A percentile compares a stretch with the other conserved stretches of the same genome.
Conservation (phyloP, 306 rosid species). For the Dryas drummondii region DNA sequence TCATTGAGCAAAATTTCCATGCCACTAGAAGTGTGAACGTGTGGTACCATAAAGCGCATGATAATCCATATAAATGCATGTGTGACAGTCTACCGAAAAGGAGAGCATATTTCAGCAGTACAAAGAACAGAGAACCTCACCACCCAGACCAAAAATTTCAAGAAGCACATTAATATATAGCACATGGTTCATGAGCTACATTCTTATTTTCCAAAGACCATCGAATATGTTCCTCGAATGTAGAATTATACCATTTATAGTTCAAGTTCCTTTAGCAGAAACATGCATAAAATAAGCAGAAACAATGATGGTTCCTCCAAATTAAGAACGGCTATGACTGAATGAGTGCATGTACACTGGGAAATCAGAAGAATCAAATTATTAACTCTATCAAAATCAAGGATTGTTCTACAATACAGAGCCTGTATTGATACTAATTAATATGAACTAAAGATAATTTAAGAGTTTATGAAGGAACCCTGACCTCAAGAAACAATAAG, state of each 20-base stretch:
- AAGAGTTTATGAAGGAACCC: no score
- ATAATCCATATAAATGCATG: neutral
- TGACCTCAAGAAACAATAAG: no score
- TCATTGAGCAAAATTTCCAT: neutral
- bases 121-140: neutral
- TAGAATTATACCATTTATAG: neutral
- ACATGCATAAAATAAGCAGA: neutral
- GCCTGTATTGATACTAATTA: no score
- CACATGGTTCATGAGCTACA: neutral
- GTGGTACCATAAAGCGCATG: neutral
- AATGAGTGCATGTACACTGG: neutral
- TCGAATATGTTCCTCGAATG: slow-evolving; percentile 1
- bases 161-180: neutral
- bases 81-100: neutral
- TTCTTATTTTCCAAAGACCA: slow-evolving; percentile 1
- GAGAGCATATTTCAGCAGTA: neutral
- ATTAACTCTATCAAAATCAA: no score
- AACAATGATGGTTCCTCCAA: neutral
- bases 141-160: neutral
- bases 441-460: no score
- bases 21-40: neutral
- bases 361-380: neutral
- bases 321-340: neutral
- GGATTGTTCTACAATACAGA: no score
- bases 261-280: neutral